Evolutionary conservation across 345 rosid genomes (phyloP), one percentile per base, ranked within the genome.

Genomic region (Geranium brycei): DNA sequence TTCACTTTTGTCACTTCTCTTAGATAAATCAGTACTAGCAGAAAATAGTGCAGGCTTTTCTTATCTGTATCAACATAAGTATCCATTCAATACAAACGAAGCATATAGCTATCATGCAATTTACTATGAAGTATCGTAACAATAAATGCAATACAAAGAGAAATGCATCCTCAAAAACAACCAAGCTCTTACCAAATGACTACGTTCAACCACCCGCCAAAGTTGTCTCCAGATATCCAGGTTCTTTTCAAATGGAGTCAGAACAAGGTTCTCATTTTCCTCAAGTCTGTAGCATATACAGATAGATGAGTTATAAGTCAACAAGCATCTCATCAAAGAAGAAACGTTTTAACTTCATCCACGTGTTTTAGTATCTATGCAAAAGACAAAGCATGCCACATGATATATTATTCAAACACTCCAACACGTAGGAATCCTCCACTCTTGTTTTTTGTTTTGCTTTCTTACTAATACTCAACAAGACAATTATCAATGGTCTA

Each of bases 141-240:
- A 0, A 47, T 47, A 6, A 11, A 8, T 8, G 53, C 3, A 6
- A 47, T 13, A 47, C 53, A 47, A 13, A 47, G 14, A 6, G 11
- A 47, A 8, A 47, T 47, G 15, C 11, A 11, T 47, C 14, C 3
- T 47, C 7, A 47, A 13, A 47, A 47, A 47, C 3, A 10, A 47
- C 53, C 53, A 38, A 18, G 28, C 76, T 38, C 7, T 58, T 56
- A 11, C 98, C 89, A 92, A 76, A 79, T 92, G 95, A 86, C 93
- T 86, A 58, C 93, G 90, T 66, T 93, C 99, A 74, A 90, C 86
- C 58, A 93, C 99, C 23, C 97, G 92, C 99, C 99, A 93, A 74
- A 92, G 95, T 64, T 87, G 98, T 73, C 98, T 84, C 98, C 98
- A 89, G 47, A 92, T 89, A 76, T 92, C 98, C 57, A 92, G 84